Percentiles rank a stretch among this genome's conserved stretches.
Conservation (phyloP, 2,329 filamentous ascomycete genomes). For the Ramularia endophylla region DNA sequence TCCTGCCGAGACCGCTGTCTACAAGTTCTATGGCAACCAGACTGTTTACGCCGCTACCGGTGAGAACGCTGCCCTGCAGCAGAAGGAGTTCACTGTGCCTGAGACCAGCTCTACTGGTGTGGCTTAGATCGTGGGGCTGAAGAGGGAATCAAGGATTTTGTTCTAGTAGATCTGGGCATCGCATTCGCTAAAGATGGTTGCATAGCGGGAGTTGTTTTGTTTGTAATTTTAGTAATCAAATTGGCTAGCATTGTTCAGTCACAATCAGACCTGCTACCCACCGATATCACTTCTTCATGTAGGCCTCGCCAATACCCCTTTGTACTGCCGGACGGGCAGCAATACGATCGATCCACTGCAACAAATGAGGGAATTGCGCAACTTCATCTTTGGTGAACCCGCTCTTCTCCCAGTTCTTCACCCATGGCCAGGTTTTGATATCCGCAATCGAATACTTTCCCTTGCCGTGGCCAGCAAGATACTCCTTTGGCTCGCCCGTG, state of each 20-base stretch:
- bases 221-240: no score
- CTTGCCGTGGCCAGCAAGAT: conserved; percentile 47
- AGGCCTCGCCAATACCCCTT: conserved; percentile 37
- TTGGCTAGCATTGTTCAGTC: no score
- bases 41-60: conserved; percentile 21
- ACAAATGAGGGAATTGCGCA: conserved; percentile 45
- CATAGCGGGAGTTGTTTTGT: no score
- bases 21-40: conserved; percentile 18
- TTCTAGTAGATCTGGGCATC: no score
- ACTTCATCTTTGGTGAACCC: conserved; percentile 46
- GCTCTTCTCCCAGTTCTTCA: conserved; percentile 40
- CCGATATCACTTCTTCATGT: conserved; percentile 27
- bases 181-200: no score
- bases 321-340: conserved; percentile 44
- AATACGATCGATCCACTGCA: conserved; percentile 50
- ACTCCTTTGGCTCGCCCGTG: conserved; percentile 44
- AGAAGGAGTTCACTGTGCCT: conserved; percentile 14
- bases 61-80: conserved; percentile 13
- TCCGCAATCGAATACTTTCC: conserved; percentile 52
- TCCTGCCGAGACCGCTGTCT: conserved; percentile 2
- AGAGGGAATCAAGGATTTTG: no score
- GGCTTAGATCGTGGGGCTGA: no score
- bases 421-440: conserved; percentile 49
- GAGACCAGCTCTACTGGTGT: conserved; percentile 14
- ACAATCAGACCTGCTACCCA: conserved; percentile 1